Evolutionary conservation across 225 moss, liverwort and hornwort species (phyloP), one percentile per base, ranked within the genome.

Genomic region (Physcomitrium patens): DNA sequence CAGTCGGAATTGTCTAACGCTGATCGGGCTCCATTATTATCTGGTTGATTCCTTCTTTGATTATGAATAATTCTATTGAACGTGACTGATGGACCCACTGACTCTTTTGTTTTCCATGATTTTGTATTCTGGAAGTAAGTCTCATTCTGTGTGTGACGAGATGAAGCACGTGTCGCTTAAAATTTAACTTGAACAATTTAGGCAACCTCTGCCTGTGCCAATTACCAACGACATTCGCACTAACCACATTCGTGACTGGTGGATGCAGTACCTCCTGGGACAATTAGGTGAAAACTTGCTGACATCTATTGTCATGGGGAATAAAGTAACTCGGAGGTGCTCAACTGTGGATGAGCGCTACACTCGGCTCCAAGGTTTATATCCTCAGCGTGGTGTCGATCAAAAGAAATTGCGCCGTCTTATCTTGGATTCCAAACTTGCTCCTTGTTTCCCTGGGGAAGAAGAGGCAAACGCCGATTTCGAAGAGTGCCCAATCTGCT

Each of bases 401-500:
- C 84, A 87, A 62, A 81, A 84, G 28, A 87, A 87, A 68, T 44
- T 87, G 60, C 87, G 87, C 48, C 87, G 87, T 43, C 87, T 87
- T 49, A 87, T 87, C 64, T 64, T 87, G 63, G 77, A 82, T 71
- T 73, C 87, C 17, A 87, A 87, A 61, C 77, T 87, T 64, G 87
- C 87, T 27, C 87, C 87, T n/a, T 87, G 87, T 60, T 87, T 87
- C 60, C 84, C 87, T 72, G 84, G 87, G 22, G 87, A 81, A 65
- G 87, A 87, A 0, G 87, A 87, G 58, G 23, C 60, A 52, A 84
- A 53, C 50, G 60, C 81, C 43, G 82, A 87, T 48, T 67, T 45
- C 13, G 87, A 87, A 79, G 87, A 87, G 68, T 87, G 87, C 60
- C 87, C 87, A 16, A 87, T 87, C 73, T 87, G 87, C 68, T 87